These are phyloP conservation scores for Cystoisospora suis DNA, from an alignment of 169 alveolate genomes.

Conservation along the genomic window DNA sequence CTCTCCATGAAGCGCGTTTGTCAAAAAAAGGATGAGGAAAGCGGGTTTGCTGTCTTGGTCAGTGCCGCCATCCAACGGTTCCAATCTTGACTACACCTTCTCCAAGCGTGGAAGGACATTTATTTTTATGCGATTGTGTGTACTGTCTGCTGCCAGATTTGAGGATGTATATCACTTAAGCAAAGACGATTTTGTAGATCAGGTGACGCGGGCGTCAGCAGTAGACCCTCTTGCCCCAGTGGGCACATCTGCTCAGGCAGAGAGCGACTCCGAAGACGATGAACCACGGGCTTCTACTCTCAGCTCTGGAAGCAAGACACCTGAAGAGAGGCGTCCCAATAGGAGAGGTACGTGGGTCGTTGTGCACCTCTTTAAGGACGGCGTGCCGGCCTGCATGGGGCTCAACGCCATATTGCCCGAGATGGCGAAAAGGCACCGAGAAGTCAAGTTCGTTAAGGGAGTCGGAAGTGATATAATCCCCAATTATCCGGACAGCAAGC, in stretches of 20 bases:
- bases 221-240: constrained; percentile 33
- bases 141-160: constrained; percentile 4
- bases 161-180: constrained; percentile 18
- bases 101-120: too few relatives aligned
- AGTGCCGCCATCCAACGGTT: too few relatives aligned
- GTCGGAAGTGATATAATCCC: constrained; percentile 71
- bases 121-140: too few relatives aligned
- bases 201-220: constrained; percentile 46
- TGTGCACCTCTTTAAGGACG: constrained; percentile 73
- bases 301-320: not conserved
- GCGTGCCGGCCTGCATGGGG: constrained; percentile 68
- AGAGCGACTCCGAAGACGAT: not conserved
- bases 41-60: too few relatives aligned
- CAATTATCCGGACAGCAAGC: constrained; percentile 76
- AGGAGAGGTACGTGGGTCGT: constrained; percentile 74
- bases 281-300: not conserved
- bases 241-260: not conserved
- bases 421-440: constrained; percentile 69
- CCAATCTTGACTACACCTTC: too few relatives aligned
- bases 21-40: too few relatives aligned
- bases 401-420: constrained; percentile 65
- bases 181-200: constrained; percentile 23
- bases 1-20: too few relatives aligned
- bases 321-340: constrained; percentile 1
- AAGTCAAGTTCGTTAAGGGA: constrained; percentile 79